Percentiles rank a stretch among this genome's conserved stretches.
Conservation (phyloP, 495 filamentous ascomycete genomes). For the Clavariopsis aquatica region DNA sequence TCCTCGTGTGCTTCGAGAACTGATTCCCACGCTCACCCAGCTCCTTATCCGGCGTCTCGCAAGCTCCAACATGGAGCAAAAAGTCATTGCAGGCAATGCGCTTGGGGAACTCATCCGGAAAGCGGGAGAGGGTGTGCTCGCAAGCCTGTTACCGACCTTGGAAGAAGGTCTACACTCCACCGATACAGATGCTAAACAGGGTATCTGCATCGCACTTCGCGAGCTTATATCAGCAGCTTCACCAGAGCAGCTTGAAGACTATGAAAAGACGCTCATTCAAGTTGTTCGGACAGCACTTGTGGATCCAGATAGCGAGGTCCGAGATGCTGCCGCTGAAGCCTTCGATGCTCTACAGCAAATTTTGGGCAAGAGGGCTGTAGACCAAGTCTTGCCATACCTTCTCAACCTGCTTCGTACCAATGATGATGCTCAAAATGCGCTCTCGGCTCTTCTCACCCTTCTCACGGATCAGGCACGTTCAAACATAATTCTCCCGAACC, state of each 20-base stretch:
- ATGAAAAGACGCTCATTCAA: constrained; percentile 91
- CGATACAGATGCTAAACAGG: constrained; percentile 92
- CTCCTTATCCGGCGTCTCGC: constrained; percentile 92
- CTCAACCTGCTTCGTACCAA: constrained; percentile 82
- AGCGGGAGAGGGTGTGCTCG: constrained; percentile 88
- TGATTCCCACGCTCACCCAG: constrained; percentile 90
- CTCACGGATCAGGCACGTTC: constrained; percentile 91
- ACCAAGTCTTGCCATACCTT: constrained; percentile 91
- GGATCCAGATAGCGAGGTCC: constrained; percentile 82
- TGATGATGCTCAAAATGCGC: constrained; percentile 84
- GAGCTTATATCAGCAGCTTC: constrained; percentile 93
- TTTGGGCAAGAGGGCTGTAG: constrained; percentile 87
- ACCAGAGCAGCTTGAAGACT: constrained; percentile 84
- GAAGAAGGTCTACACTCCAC: constrained; percentile 90
- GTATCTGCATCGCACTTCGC: constrained; percentile 92
- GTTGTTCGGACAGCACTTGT: constrained; percentile 92
- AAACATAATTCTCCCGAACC: constrained; percentile 93
- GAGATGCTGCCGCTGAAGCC: constrained; percentile 94
- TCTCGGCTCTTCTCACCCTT: constrained; percentile 87
- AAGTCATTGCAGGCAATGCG: constrained; percentile 95
- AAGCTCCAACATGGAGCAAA: constrained; percentile 96
- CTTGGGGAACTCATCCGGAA: constrained; percentile 95
- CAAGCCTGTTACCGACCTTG: constrained; percentile 83
- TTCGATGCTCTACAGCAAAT: constrained; percentile 93
- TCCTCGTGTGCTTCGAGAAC: constrained; percentile 88